Conservation (phyloP, 805 yeast genomes). For the Pichia scutulata region DNA sequence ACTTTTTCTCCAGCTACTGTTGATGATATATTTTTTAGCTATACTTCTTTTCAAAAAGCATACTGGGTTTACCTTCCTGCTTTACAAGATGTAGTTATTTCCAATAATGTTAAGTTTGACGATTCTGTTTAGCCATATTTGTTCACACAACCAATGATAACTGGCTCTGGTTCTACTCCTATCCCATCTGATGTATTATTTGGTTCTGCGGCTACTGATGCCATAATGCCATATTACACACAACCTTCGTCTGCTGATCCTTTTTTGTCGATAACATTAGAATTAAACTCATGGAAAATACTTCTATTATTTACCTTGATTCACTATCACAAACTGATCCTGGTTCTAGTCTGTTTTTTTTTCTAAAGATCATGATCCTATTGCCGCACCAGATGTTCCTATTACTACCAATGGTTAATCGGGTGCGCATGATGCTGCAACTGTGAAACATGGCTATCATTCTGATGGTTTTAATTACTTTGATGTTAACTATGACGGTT, state of each 20-base stretch:
- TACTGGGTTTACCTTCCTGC: slow-evolving; percentile 3
- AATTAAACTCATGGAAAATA: too few relatives aligned
- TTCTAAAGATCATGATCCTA: too few relatives aligned
- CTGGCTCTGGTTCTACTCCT: neutral
- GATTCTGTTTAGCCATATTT: neutral
- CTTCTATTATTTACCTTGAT: neutral
- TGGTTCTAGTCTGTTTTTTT: too few relatives aligned
- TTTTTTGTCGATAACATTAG: neutral
- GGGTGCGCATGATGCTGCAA: too few relatives aligned
- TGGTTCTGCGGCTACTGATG: neutral
- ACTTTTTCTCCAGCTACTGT: neutral
- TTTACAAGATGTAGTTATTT: slow-evolving; percentile 12
- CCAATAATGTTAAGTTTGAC: slow-evolving; percentile 4
- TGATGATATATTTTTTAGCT: slow-evolving; percentile 5
- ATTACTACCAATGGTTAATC: too few relatives aligned
- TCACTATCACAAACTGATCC: neutral
- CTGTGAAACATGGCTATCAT: too few relatives aligned
- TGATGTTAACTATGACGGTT: neutral
- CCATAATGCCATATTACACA: too few relatives aligned
- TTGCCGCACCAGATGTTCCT: too few relatives aligned
- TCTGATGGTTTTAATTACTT: too few relatives aligned
- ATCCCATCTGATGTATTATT: neutral
- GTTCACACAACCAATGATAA: neutral
- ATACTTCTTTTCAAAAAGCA: slow-evolving; percentile 2
- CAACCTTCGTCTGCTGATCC: neutral